Evolutionary conservation across 352 stramenopile genomes (phyloP).

Genomic region (Thalassiosira mediterranea): DNA sequence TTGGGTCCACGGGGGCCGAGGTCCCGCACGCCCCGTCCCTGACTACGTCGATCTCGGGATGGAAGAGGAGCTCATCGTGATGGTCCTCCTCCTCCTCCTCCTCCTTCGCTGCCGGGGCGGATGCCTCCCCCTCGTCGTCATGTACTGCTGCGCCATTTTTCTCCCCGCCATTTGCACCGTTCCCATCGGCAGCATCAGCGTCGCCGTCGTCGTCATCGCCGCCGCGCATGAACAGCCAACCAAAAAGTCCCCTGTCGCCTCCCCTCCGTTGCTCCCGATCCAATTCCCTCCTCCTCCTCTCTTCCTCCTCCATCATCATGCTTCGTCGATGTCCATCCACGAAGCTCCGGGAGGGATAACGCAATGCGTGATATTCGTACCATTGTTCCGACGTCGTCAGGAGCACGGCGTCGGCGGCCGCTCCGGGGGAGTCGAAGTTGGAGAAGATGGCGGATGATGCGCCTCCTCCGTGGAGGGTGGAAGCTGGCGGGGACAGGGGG

Average conservation of each 20-base stretch:
- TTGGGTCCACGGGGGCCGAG: constrained; percentile 8
- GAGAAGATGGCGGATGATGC: not conserved
- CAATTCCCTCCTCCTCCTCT: not conserved
- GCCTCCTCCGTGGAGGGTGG: too few species aligned
- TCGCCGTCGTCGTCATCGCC: not conserved
- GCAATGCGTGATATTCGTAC: constrained; percentile 43
- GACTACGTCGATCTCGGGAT: too few species aligned
- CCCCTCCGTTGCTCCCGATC: not conserved
- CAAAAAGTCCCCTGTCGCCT: constrained; percentile 11
- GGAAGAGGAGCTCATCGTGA: constrained; percentile 10
- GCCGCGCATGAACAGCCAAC: not conserved
- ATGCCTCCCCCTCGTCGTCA: constrained; percentile 6
- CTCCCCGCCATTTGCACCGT: not conserved
- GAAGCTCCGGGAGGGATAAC: constrained; percentile 27
- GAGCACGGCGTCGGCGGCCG: not conserved
- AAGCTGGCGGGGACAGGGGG: too few species aligned
- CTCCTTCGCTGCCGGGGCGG: too few species aligned
- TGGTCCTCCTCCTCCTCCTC: not conserved
- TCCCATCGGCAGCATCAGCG: not conserved
- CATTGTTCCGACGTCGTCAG: constrained; percentile 22
- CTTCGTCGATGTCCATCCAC: constrained; percentile 8
- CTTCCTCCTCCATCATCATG: not conserved
- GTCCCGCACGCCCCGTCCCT: constrained; percentile 6
- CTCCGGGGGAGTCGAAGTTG: not conserved
- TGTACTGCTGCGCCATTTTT: not conserved